Conservation (phyloP, 208 protist species). For the Tritrichomonas foetus region DNA sequence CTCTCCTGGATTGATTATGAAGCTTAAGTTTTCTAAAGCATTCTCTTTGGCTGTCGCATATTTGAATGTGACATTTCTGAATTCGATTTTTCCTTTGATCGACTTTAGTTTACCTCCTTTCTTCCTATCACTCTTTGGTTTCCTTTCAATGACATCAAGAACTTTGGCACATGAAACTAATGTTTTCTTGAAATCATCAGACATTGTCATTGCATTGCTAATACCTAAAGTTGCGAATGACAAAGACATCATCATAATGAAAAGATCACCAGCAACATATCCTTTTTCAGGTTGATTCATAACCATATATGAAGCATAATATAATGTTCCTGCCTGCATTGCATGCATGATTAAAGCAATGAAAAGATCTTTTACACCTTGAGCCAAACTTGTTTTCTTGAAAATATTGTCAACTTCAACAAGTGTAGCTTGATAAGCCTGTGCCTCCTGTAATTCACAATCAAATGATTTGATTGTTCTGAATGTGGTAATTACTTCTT, state of each 20-base stretch:
- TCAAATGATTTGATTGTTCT: slow-evolving; percentile 9
- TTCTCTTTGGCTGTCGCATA: not conserved
- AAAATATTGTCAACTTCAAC: not conserved
- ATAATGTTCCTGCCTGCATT: not conserved
- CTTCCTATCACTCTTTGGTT: not conserved
- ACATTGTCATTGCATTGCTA: not conserved
- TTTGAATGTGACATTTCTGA: not conserved
- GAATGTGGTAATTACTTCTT: not conserved
- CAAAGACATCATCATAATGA: not conserved
- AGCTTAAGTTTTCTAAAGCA: not conserved
- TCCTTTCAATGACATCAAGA: not conserved
- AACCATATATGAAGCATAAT: not conserved
- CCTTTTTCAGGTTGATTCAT: not conserved
- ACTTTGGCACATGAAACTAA: not conserved
- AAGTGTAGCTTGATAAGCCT: not conserved
- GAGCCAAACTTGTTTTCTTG: not conserved
- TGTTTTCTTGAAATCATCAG: not conserved
- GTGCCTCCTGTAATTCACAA: not conserved
- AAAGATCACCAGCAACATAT: not conserved
- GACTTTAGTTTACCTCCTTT: not conserved
- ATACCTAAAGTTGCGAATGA: not conserved
- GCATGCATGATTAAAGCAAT: not conserved
- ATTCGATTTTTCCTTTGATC: not conserved
- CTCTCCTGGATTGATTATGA: no score
- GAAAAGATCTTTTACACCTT: not conserved